phyloP scores from a whole-genome alignment of 257 asterid species.

The Przewalskia tangutica region DNA sequence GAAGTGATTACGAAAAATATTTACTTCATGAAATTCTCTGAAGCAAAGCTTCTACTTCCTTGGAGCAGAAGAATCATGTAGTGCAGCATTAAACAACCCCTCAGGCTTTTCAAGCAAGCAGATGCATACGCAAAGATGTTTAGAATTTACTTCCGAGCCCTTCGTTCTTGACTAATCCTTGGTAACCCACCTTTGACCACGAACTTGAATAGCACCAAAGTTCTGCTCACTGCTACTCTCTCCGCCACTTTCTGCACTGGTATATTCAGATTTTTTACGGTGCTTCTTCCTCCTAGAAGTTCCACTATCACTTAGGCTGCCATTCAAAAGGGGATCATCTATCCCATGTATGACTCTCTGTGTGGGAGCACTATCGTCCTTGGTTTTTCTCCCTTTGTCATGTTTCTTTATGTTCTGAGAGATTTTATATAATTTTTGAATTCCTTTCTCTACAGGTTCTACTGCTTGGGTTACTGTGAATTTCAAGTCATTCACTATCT shows the following conservation, averaged over 20 bases:
- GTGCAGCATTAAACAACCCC: neutral
- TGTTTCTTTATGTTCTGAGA: constrained; percentile 78
- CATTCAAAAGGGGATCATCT: constrained; percentile 87
- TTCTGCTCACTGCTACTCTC: constrained; percentile 63
- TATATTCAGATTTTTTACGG: constrained; percentile 58
- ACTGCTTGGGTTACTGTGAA: constrained; percentile 89
- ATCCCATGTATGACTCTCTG: constrained; percentile 66
- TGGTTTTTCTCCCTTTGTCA: constrained; percentile 52
- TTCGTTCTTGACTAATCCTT: constrained; percentile 41
- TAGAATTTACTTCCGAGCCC: neutral
- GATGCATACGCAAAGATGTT: neutral
- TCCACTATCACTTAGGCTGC: constrained; percentile 74
- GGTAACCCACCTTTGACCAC: constrained; percentile 76
- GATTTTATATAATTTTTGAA: constrained; percentile 61
- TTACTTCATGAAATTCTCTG: neutral
- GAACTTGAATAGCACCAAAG: constrained; percentile 53
- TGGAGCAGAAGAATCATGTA: neutral
- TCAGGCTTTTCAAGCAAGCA: neutral
- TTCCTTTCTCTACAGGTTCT: constrained; percentile 91
- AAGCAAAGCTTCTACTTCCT: neutral
- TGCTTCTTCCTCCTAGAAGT: constrained; percentile 64
- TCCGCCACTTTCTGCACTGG: constrained; percentile 86
- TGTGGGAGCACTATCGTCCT: constrained; percentile 67
- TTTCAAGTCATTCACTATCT: constrained; percentile 95
- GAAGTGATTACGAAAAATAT: too few species aligned